phyloP scores from a whole-genome alignment of 1,139 yeast genomes.

The Geotrichum candidum region DNA sequence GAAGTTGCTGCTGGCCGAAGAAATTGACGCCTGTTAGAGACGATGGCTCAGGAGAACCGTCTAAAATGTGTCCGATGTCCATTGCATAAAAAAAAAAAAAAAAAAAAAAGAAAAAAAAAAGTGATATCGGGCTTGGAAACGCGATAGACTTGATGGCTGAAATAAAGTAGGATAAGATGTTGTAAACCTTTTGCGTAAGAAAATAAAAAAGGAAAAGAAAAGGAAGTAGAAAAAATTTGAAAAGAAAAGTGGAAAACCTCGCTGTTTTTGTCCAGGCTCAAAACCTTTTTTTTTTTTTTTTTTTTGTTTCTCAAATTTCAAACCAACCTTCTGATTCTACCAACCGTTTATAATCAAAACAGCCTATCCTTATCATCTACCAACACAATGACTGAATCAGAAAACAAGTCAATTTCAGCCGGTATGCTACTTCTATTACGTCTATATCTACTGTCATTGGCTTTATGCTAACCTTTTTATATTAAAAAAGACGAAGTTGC shows the following conservation, averaged over 20 bases:
- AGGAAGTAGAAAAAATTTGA: background rate
- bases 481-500: constrained; percentile 66
- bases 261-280: background rate
- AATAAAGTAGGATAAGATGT: background rate
- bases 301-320: background rate
- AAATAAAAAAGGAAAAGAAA: constrained; percentile 1
- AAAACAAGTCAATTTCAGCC: constrained; percentile 16
- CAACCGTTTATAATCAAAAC: background rate
- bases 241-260: background rate
- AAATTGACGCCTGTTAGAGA: constrained; percentile 31
- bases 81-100: constrained; percentile 33
- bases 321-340: background rate
- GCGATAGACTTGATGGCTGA: background rate
- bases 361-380: background rate
- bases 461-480: background rate
- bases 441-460: background rate
- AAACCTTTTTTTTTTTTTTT: background rate
- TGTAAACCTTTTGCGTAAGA: background rate
- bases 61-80: constrained; percentile 73
- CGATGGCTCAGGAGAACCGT: constrained; percentile 75
- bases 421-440: constrained; percentile 7
- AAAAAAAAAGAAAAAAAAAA: background rate
- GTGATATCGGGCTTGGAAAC: background rate
- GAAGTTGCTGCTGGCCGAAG: constrained; percentile 7
- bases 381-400: constrained; percentile 7